Base-by-base conservation (phyloP, 352 stramenopile species). In the Pythium scleroteichum region DNA sequence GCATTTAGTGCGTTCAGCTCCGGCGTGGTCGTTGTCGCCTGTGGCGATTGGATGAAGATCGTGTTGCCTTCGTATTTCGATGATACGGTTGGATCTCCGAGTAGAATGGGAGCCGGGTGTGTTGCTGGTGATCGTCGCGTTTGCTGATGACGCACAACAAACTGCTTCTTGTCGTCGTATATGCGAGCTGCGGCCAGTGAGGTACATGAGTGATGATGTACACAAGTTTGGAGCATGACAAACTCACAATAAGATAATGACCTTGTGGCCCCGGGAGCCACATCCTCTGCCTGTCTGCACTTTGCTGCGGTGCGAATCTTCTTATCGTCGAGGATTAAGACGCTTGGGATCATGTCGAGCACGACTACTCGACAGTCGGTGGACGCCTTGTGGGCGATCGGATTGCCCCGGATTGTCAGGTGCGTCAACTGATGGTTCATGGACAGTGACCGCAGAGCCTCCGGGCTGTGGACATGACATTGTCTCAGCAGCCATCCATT, bases 121-220 rank as follows among this genome's bases (percentile, higher is more conserved):
- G 75, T 85, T 17, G 71, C 79, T 27, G 69, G 66, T n/a, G 70
- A 75, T 3, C 64, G 53, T 10, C 71, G 66, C 16, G 55, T 75
- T 32, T 84, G 76, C 39, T 82, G 76, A 24, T 79, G 75, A n/a
- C 71, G 72, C 10, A 90, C 82, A 39, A 87, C 59, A 53, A 88
- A 92, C 44, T 88, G 72, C 48, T 92, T 90, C 55, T 88, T 92
- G 48, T 90, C 79, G 33, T 88, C 81, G 26, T 92, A 92, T n/a
- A 92, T 68, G 13, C 81, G 77, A 38, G 79, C 83, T 92, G 39
- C 22, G 41, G 20, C 8, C 41, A 38, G 22, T 1, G n/a, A 47
- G 54, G 40, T 39, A 8, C 8, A 8, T 39, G 8, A 8, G 8
- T 39, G 5, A 44, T 1, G 17, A 38, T 35, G 29, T 35, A 35